phyloP scores from a whole-genome alignment of 1,139 yeast species.

The Yamadazyma pseudoaaseri region DNA sequence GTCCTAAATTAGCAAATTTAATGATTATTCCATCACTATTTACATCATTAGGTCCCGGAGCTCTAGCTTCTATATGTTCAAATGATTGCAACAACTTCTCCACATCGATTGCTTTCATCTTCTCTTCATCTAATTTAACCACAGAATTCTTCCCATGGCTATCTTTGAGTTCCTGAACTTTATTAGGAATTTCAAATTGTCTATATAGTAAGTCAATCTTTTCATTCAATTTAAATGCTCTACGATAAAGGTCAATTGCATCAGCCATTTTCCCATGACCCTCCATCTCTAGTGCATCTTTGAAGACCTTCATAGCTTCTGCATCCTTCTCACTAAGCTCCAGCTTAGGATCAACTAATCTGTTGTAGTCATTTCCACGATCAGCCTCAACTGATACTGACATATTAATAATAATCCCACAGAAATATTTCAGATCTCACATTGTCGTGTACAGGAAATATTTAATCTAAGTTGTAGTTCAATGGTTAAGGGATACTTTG shows the following conservation, averaged over 20 bases:
- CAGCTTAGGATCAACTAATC: not conserved
- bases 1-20: slow-evolving; percentile 32
- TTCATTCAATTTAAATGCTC: slow-evolving; percentile 66
- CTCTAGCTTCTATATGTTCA: slow-evolving; percentile 26
- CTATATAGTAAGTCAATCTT: slow-evolving; percentile 71
- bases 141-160: slow-evolving; percentile 32
- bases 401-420: too few species aligned
- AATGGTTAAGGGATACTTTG: too few species aligned
- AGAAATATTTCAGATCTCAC: too few species aligned
- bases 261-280: slow-evolving; percentile 74
- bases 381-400: too few species aligned
- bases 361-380: too few species aligned
- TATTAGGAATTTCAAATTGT: slow-evolving; percentile 38
- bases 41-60: slow-evolving; percentile 24
- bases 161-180: slow-evolving; percentile 21
- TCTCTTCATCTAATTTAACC: slow-evolving; percentile 30
- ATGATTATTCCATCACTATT: slow-evolving; percentile 21
- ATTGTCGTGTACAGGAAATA: too few species aligned
- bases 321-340: slow-evolving; percentile 5
- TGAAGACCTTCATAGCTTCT: slow-evolving; percentile 62
- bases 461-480: too few species aligned
- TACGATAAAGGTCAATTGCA: slow-evolving; percentile 71
- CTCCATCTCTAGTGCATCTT: slow-evolving; percentile 71
- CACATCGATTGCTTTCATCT: slow-evolving; percentile 38
- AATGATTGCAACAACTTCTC: slow-evolving; percentile 31